These are phyloP conservation scores for Coccinonectria pachysandricola DNA, from an alignment of 2,329 filamentous ascomycete species.

Conservation along the genomic window DNA sequence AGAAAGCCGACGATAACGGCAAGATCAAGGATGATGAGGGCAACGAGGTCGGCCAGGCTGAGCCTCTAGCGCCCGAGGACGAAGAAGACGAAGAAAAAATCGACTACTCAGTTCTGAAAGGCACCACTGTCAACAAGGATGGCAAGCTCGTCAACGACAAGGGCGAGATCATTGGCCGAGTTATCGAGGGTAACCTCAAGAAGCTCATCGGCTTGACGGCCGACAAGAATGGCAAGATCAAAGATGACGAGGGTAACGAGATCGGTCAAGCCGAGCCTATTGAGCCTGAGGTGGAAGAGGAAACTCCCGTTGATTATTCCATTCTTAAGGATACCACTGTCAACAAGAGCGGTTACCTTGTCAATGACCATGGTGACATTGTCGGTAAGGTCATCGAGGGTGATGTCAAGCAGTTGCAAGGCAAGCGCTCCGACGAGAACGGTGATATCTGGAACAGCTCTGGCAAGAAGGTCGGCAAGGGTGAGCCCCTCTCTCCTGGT, in stretches of 20 bases:
- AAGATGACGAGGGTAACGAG: constrained; percentile 55
- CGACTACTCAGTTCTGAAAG: constrained; percentile 41
- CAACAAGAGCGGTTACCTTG: constrained; percentile 49
- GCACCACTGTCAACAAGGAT: constrained; percentile 32
- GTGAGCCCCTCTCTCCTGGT: constrained; percentile 45
- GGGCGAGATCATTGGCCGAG: constrained; percentile 46
- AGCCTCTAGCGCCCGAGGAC: constrained; percentile 41
- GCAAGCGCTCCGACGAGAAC: constrained; percentile 53
- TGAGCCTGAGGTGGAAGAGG: constrained; percentile 17
- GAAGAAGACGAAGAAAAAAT: constrained; percentile 14
- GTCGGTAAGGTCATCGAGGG: constrained; percentile 56
- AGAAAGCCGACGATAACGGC: constrained; percentile 57
- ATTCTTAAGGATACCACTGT: constrained; percentile 43
- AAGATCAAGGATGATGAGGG: constrained; percentile 58
- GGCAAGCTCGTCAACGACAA: constrained; percentile 45
- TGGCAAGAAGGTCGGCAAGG: constrained; percentile 57
- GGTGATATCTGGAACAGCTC: constrained; percentile 63
- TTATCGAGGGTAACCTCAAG: constrained; percentile 51
- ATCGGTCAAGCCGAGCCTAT: constrained; percentile 59
- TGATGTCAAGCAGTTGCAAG: constrained; percentile 51
- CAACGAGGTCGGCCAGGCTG: constrained; percentile 54
- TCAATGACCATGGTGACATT: constrained; percentile 40
- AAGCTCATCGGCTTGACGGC: constrained; percentile 56
- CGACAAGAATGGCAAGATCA: constrained; percentile 59
- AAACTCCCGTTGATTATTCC: constrained; percentile 31